A percentile compares a stretch with the other conserved stretches of the same genome.
phyloP scores from a whole-genome alignment of 2,329 filamentous ascomycete genomes.

The Bipolaris victoriae region DNA sequence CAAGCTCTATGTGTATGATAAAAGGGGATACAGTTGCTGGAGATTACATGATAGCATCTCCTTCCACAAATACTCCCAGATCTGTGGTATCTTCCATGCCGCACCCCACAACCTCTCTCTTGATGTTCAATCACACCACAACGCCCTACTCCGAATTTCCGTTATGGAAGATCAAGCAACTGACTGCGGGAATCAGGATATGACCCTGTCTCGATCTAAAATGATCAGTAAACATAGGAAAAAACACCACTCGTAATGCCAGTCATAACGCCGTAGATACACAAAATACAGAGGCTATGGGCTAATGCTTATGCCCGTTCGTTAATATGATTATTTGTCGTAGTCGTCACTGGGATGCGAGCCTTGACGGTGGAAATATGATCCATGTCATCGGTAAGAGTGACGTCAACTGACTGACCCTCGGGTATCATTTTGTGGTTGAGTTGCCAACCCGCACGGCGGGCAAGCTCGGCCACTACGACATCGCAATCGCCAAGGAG shows the following conservation, averaged over 20 bases:
- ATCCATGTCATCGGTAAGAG: conserved; percentile 38
- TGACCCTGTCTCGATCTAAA: background rate
- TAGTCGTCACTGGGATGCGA: conserved; percentile 22
- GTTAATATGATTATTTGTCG: conserved; percentile 20
- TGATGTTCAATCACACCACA: background rate
- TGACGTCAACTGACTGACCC: conserved; percentile 66
- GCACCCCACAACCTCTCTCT: background rate
- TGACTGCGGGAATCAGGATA: background rate
- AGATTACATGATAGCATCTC: background rate
- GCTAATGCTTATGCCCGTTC: conserved; percentile 13
- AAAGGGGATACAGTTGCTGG: background rate
- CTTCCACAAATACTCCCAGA: background rate
- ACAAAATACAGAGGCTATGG: conserved; percentile 9
- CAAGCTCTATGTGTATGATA: background rate
- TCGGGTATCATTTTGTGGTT: conserved; percentile 82
- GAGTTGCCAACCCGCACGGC: conserved; percentile 79
- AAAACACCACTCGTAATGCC: conserved; percentile 13
- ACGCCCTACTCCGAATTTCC: background rate
- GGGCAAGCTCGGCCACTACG: conserved; percentile 84
- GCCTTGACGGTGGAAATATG: conserved; percentile 41
- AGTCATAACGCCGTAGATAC: conserved; percentile 19
- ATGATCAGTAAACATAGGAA: conserved; percentile 9
- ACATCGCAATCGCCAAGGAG: conserved; percentile 94
- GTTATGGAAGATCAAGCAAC: background rate
- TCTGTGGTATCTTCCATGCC: background rate